Base-by-base conservation (phyloP, 805 yeast species). In the Yarrowia sp. region DNA sequence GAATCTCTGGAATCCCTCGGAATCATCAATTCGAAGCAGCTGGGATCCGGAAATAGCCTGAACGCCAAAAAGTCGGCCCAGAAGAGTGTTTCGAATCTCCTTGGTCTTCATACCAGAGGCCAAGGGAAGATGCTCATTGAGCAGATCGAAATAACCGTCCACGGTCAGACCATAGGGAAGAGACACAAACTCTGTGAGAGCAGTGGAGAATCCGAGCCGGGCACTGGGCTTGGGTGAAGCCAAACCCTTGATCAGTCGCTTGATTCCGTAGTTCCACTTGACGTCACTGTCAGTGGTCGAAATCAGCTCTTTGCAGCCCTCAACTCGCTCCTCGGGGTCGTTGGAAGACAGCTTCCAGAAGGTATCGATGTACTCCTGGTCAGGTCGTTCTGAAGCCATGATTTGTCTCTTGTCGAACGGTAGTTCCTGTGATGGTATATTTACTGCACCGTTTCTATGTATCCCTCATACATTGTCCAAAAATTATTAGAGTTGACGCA, bases 181-280 rank as follows among this genome's bases (percentile, higher is more conserved):
- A 36, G 56, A 28, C 48, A 77, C 67, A 11, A 77, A 67, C 73
- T 93, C 98, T 0, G 92, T 84, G 48, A 93, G 76, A 49, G 97
- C 93, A 81, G 90, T 83, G 2, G 97, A 89, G 71, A 88, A 93
- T 4, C 98, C 98, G 30, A 90, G 76, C 65, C 98, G 80, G 0
- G 97, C 95, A 54, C 91, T 82, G 24, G 89, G 96, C 71, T 95
- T 83, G 16, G 92, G 82, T 6, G 97, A 88, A 4, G 91, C 80
- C 33, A 93, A 77, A 61, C 98, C 98, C 67, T 85, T 87, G 68
- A 90, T 82, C 67, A 93, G 79, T 71, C 98, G 82, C 67, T 84
- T 83, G 64, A 90, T 75, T 0, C 96, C 95, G 72, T 93, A 93
- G 56, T 83, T 82, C 91, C 93, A 91, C 28, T 14, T 64, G 41